Evolutionary conservation across 306 rosid species (phyloP).

Genomic region (Abrus precatorius): DNA sequence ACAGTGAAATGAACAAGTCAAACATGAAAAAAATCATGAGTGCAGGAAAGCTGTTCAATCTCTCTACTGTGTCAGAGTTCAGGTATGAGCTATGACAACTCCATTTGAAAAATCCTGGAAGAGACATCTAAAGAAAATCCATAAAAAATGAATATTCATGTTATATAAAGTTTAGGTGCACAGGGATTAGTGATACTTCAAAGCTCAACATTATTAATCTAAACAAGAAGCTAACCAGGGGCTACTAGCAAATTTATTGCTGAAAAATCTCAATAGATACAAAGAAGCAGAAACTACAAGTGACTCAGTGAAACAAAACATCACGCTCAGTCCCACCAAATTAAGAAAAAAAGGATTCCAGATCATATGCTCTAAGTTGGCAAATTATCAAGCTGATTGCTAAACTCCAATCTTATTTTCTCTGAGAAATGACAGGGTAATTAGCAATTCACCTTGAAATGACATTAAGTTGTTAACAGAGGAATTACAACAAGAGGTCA

Average conservation of each 20-base stretch:
- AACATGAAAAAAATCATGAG: not conserved
- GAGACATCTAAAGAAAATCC: conserved; percentile 1
- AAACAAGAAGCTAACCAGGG: conserved; percentile 2
- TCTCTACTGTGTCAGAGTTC: not conserved
- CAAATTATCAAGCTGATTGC: not conserved
- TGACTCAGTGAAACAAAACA: not conserved
- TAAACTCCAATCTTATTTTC: conserved; percentile 8
- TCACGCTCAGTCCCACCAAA: not conserved
- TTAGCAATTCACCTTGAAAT: conserved; percentile 8
- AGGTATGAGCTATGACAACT: conserved; percentile 12
- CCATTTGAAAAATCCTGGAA: not conserved
- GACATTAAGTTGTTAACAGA: conserved; percentile 3
- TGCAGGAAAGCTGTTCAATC: not conserved
- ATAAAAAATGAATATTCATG: not conserved
- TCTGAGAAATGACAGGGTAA: not conserved
- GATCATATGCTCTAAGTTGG: conserved; percentile 10
- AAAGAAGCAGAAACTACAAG: conserved; percentile 10
- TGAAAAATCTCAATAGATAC: conserved; percentile 3
- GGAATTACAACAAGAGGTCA: not conserved
- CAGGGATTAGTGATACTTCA: conserved; percentile 8
- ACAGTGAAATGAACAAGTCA: not conserved
- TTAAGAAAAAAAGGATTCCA: not conserved
- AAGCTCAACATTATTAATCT: not conserved
- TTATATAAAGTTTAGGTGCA: not conserved
- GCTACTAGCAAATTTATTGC: not conserved